phyloP scores from a whole-genome alignment of 768 basidiomycete genomes.

The Phylloporus sp. region DNA sequence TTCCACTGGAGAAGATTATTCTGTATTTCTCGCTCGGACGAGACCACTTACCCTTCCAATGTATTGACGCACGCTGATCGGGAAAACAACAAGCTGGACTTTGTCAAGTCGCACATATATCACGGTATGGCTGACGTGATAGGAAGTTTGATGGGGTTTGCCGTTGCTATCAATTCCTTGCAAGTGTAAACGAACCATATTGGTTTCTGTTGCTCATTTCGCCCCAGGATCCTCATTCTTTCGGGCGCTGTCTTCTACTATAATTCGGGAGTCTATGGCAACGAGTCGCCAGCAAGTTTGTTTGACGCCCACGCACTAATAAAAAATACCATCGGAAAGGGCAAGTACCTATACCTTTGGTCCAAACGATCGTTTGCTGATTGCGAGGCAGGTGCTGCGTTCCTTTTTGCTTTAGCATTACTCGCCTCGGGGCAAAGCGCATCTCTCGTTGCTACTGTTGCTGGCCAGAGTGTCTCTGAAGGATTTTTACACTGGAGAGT shows the following conservation, averaged over 20 bases:
- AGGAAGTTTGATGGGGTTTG: slow-evolving; percentile 71
- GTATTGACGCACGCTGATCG: slow-evolving; percentile 49
- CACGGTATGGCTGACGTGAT: slow-evolving; percentile 68
- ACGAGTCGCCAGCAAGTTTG: slow-evolving; percentile 58
- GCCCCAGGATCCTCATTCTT: slow-evolving; percentile 69
- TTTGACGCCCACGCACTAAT: slow-evolving; percentile 84
- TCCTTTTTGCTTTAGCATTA: slow-evolving; percentile 85
- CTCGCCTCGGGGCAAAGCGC: slow-evolving; percentile 88
- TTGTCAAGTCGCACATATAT: slow-evolving; percentile 60
- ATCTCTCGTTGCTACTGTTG: slow-evolving; percentile 83
- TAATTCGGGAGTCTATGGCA: slow-evolving; percentile 37
- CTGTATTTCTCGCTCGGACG: slow-evolving; percentile 20
- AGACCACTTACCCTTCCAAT: slow-evolving; percentile 17
- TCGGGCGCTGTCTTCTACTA: slow-evolving; percentile 82
- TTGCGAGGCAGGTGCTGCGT: slow-evolving; percentile 59
- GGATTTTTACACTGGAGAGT: slow-evolving; percentile 87
- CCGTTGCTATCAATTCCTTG: slow-evolving; percentile 85
- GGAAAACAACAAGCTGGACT: slow-evolving; percentile 52
- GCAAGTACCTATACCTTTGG: slow-evolving; percentile 38
- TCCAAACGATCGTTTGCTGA: background rate
- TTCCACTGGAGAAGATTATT: slow-evolving; percentile 22
- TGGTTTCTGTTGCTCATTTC: slow-evolving; percentile 1
- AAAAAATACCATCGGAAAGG: slow-evolving; percentile 57
- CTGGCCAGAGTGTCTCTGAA: slow-evolving; percentile 87
- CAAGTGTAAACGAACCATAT: slow-evolving; percentile 30